phyloP scores from a whole-genome alignment of 2,329 filamentous ascomycete species.

The Mycosphaerelloides madeirae region DNA sequence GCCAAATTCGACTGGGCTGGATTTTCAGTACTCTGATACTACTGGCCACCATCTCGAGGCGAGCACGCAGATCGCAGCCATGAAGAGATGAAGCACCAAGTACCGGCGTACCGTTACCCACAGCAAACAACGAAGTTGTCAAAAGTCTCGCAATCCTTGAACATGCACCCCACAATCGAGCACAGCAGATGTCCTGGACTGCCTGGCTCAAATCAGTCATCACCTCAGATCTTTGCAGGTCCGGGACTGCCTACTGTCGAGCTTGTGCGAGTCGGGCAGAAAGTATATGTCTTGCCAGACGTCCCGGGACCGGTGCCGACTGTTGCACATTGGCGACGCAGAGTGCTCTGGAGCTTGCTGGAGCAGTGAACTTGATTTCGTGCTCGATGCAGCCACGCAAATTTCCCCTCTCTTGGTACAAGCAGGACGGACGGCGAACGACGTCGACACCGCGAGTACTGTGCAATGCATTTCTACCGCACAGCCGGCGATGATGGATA shows the following conservation, averaged over 20 bases:
- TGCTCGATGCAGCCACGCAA: too few relatives aligned
- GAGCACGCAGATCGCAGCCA: too few relatives aligned
- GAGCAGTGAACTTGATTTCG: background rate
- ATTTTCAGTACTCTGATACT: background rate
- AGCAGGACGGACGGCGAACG: too few relatives aligned
- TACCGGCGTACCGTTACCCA: background rate
- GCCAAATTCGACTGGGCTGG: too few relatives aligned
- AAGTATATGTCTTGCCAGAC: background rate
- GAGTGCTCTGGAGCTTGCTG: background rate
- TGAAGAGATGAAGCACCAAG: background rate
- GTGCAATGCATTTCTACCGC: too few relatives aligned
- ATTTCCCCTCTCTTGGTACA: background rate
- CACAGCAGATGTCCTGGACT: conserved; percentile 4
- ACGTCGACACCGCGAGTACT: too few relatives aligned
- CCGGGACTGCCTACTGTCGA: background rate
- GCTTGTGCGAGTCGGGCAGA: background rate
- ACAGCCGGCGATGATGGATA: too few relatives aligned
- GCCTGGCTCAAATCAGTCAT: conserved; percentile 5
- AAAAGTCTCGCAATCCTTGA: conserved; percentile 1
- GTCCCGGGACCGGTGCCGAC: too few relatives aligned
- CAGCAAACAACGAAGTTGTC: background rate
- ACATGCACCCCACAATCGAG: conserved; percentile 9
- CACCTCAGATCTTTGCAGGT: conserved; percentile 4
- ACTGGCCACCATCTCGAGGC: too few relatives aligned
- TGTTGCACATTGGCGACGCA: too few relatives aligned